Conservation (phyloP, 1,284 basidiomycete genomes). For the Kwoniella shivajii region DNA sequence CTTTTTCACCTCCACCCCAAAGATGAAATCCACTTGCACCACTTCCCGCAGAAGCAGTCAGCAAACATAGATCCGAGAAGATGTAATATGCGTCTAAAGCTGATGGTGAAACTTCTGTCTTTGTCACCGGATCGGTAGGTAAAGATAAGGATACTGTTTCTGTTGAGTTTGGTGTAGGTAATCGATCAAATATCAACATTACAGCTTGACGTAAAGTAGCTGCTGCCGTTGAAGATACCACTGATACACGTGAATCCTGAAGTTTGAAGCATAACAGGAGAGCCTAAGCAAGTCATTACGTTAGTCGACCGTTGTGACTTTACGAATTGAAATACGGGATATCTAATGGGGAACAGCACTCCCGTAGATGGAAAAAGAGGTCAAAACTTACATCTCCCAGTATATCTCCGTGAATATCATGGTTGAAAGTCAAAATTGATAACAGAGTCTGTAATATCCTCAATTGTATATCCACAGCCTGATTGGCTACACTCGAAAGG, state of each 20-base stretch:
- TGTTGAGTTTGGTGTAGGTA: constrained; percentile 50
- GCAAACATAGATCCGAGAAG: constrained; percentile 84
- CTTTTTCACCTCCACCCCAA: constrained; percentile 53
- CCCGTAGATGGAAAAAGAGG: too few species aligned
- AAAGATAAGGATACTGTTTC: constrained; percentile 23
- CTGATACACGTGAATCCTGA: constrained; percentile 91
- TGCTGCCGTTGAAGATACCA: constrained; percentile 95
- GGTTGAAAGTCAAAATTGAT: constrained; percentile 83
- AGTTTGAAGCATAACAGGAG: constrained; percentile 89
- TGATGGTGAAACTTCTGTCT: constrained; percentile 66
- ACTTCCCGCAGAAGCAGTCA: constrained; percentile 60
- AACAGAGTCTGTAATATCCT: constrained; percentile 87
- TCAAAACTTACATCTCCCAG: constrained; percentile 72
- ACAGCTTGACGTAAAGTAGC: constrained; percentile 94
- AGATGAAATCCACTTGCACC: constrained; percentile 26
- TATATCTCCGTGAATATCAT: constrained; percentile 72
- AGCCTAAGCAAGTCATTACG: constrained; percentile 59
- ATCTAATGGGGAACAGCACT: background rate
- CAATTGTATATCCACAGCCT: constrained; percentile 92
- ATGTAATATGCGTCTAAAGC: constrained; percentile 84
- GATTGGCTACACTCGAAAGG: constrained; percentile 80
- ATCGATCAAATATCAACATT: constrained; percentile 97
- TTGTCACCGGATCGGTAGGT: constrained; percentile 63
- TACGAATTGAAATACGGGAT: background rate
- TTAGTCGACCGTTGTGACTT: background rate